Conservation (phyloP, 2,329 filamentous ascomycete species). For the Fusarium nodosum region DNA sequence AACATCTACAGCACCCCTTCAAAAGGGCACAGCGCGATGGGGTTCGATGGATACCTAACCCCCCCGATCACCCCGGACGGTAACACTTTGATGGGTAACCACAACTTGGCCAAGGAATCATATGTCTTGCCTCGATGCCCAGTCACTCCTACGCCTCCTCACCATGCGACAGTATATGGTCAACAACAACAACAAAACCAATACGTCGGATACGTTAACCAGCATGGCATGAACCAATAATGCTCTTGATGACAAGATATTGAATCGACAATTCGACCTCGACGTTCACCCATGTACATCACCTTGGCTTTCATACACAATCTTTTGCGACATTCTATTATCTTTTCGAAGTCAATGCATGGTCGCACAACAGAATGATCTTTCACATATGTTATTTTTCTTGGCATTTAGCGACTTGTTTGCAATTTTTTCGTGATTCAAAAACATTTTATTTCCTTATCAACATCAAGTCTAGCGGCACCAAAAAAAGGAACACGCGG, state of each 20-base stretch:
- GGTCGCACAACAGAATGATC: conserved; percentile 51
- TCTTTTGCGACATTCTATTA: conserved; percentile 45
- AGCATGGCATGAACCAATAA: conserved; percentile 60
- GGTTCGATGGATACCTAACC: conserved; percentile 82
- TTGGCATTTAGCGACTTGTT: conserved; percentile 63
- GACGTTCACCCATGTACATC: conserved; percentile 24
- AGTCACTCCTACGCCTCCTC: conserved; percentile 71
- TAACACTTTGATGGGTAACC: conserved; percentile 64
- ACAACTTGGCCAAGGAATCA: conserved; percentile 61
- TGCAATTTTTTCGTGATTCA: conserved; percentile 52
- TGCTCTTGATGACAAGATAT: conserved; percentile 48
- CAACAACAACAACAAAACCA: conserved; percentile 54
- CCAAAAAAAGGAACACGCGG: conserved; percentile 57
- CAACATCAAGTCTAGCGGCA: conserved; percentile 58
- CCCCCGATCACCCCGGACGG: conserved; percentile 88
- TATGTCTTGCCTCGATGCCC: conserved; percentile 69
- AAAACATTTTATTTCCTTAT: conserved; percentile 46
- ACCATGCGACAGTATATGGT: conserved; percentile 54
- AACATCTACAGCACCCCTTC: conserved; percentile 83
- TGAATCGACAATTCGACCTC: conserved; percentile 23
- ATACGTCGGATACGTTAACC: conserved; percentile 58
- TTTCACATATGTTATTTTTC: conserved; percentile 53
- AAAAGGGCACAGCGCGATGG: conserved; percentile 76
- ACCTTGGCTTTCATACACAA: conserved; percentile 32
- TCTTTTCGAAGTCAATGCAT: conserved; percentile 53